Conservation (phyloP, 495 filamentous ascomycete genomes). For the Penicillium subrubescens region DNA sequence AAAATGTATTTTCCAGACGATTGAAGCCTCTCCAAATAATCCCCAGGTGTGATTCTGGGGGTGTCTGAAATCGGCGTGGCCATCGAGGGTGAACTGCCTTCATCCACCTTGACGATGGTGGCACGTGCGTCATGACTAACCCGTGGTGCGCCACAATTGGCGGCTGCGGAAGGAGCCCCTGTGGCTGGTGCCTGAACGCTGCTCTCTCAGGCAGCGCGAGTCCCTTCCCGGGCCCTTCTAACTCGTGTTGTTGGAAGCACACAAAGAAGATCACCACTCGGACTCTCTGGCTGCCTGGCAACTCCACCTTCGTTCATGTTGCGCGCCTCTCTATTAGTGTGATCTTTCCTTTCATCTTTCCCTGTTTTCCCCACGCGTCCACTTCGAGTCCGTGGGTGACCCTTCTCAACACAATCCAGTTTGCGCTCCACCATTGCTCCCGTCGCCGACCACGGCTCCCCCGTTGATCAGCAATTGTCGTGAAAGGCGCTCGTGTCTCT, state of each 20-base stretch:
- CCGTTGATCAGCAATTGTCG: conserved; percentile 28
- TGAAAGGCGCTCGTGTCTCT: not conserved
- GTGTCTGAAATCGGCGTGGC: not conserved
- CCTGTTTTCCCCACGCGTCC: conserved; percentile 25
- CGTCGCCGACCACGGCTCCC: conserved; percentile 15
- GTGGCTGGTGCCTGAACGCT: conserved; percentile 8
- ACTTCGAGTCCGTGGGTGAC: conserved; percentile 23
- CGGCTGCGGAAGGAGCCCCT: not conserved
- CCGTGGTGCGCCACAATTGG: conserved; percentile 14
- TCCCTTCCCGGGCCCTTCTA: conserved; percentile 11
- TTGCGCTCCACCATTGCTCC: conserved; percentile 30
- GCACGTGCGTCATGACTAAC: conserved; percentile 30
- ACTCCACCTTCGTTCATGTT: conserved; percentile 6
- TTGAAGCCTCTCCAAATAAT: conserved; percentile 3
- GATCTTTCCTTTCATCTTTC: not conserved
- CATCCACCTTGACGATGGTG: conserved; percentile 16
- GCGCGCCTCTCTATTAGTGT: not conserved
- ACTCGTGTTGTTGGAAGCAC: conserved; percentile 12
- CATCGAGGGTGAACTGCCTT: conserved; percentile 8
- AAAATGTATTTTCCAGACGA: conserved; percentile 7
- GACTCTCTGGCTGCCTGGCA: not conserved
- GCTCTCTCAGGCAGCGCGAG: conserved; percentile 7
- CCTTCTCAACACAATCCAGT: conserved; percentile 18
- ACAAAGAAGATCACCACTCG: not conserved
- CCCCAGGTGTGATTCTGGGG: conserved; percentile 3